These are phyloP conservation scores for Colletotrichum costaricense DNA, from an alignment of 2,329 filamentous ascomycete genomes.

Conservation along the genomic window DNA sequence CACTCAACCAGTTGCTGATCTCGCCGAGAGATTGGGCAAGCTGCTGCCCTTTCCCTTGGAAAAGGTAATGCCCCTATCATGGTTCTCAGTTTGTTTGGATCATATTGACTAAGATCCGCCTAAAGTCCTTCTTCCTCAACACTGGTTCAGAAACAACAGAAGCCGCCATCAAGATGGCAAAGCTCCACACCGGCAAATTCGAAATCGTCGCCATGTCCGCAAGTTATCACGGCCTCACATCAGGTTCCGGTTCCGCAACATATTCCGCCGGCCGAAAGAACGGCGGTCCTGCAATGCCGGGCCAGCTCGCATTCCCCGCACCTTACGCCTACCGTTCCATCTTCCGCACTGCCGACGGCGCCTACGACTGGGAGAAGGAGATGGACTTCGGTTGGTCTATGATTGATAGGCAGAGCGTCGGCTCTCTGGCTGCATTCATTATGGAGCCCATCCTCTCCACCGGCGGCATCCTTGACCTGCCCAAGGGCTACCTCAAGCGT, in stretches of 20 bases:
- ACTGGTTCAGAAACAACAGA: conserved; percentile 68
- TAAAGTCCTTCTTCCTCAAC: conserved; percentile 62
- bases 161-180: conserved; percentile 73
- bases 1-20: conserved; percentile 62
- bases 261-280: conserved; percentile 64
- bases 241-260: conserved; percentile 61
- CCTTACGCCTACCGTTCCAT: conserved; percentile 72
- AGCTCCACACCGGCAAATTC: conserved; percentile 71
- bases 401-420: conserved; percentile 67
- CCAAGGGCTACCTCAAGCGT: conserved; percentile 64
- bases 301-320: conserved; percentile 67
- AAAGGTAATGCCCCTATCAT: conserved; percentile 42
- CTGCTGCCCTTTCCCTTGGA: conserved; percentile 60
- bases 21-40: conserved; percentile 60
- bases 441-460: conserved; percentile 69
- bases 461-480: conserved; percentile 67
- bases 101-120: background rate
- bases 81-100: background rate
- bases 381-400: conserved; percentile 72
- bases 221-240: conserved; percentile 71
- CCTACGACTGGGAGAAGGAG: conserved; percentile 74
- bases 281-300: conserved; percentile 60
- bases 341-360: conserved; percentile 68
- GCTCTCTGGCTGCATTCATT: conserved; percentile 72
- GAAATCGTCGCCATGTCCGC: conserved; percentile 70